Evolutionary conservation across 169 alveolate species (phyloP).

Genomic region (Perkinsus olseni): DNA sequence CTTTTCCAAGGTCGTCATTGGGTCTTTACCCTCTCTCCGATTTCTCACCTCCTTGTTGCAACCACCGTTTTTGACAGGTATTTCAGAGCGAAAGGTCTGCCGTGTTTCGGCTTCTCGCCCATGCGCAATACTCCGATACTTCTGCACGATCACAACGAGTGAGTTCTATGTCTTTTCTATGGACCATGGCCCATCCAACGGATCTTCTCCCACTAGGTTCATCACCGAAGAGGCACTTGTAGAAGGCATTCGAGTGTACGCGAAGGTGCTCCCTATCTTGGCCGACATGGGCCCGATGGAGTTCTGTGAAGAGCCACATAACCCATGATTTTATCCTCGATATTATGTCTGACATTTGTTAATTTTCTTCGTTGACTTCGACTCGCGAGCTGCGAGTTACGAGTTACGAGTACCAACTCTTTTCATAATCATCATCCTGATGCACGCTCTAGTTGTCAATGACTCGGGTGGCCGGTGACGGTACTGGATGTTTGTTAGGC

Average conservation of each 20-base stretch:
- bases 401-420: too few relatives aligned
- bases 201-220: too few relatives aligned
- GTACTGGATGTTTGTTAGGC: not conserved
- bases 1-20: too few relatives aligned
- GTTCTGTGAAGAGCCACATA: not conserved
- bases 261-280: not conserved
- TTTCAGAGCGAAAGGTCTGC: slow-evolving; percentile 7
- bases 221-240: not conserved
- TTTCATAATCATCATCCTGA: too few relatives aligned
- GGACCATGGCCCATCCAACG: too few relatives aligned
- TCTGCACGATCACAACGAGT: slow-evolving; percentile 32
- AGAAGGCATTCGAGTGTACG: not conserved
- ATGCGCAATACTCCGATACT: slow-evolving; percentile 27
- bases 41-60: too few relatives aligned
- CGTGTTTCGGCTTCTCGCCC: slow-evolving; percentile 31
- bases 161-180: not conserved
- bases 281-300: not conserved
- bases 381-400: too few relatives aligned
- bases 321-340: not conserved
- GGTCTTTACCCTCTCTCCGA: too few relatives aligned
- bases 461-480: not conserved
- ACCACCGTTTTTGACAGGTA: not conserved
- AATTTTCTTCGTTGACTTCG: not conserved
- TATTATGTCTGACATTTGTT: not conserved
- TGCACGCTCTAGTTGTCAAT: too few relatives aligned